phyloP scores from a whole-genome alignment of 2,329 filamentous ascomycete genomes.

The Camillea tinctor region DNA sequence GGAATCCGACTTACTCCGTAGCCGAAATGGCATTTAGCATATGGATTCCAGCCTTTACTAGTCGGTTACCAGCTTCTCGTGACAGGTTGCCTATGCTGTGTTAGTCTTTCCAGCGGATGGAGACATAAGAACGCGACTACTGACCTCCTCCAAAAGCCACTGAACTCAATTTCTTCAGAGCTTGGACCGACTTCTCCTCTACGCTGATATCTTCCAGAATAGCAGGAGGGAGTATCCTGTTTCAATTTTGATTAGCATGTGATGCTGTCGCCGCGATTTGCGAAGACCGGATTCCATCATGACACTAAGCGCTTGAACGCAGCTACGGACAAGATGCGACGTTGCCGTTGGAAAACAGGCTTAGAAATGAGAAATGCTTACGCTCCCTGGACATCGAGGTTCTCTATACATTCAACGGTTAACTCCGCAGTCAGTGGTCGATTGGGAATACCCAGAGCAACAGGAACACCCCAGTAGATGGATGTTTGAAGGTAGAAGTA shows the following conservation, averaged over 20 bases:
- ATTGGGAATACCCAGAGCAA: slow-evolving; percentile 20
- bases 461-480: slow-evolving; percentile 20
- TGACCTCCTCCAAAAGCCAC: slow-evolving; percentile 40
- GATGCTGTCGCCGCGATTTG: background rate
- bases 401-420: slow-evolving; percentile 17
- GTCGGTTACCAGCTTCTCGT: slow-evolving; percentile 36
- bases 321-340: background rate
- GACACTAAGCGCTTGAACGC: background rate
- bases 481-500: slow-evolving; percentile 18
- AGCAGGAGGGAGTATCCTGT: slow-evolving; percentile 32
- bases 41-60: slow-evolving; percentile 35
- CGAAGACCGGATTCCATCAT: background rate
- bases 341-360: background rate
- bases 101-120: background rate
- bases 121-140: slow-evolving; percentile 5
- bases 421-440: slow-evolving; percentile 25
- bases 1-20: slow-evolving; percentile 38
- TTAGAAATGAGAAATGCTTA: background rate
- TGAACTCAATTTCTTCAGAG: slow-evolving; percentile 34
- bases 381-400: slow-evolving; percentile 17
- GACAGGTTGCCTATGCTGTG: slow-evolving; percentile 35
- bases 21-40: slow-evolving; percentile 40
- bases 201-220: slow-evolving; percentile 45
- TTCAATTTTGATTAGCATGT: slow-evolving; percentile 7
- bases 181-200: slow-evolving; percentile 28